Percentiles rank a stretch among this genome's conserved stretches.
phyloP scores from a whole-genome alignment of 805 yeast species.

The Lipomyces starkeyi region DNA sequence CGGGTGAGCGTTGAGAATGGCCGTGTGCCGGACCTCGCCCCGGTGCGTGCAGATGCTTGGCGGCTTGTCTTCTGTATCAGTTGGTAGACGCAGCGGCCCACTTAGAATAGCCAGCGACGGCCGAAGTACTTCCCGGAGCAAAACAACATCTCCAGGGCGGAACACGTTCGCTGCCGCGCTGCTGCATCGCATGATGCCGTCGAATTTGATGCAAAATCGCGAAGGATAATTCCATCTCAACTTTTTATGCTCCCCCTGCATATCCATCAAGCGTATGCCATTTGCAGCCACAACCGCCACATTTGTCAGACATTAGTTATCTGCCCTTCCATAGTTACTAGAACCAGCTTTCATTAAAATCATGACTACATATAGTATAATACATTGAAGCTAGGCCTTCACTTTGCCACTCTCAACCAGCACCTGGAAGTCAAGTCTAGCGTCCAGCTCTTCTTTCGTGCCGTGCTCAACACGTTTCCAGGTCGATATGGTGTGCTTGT shows the following conservation, averaged over 20 bases:
- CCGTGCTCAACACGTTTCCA: constrained; percentile 77
- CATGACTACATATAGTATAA: background rate
- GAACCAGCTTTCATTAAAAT: background rate
- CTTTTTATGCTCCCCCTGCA: too few relatives aligned
- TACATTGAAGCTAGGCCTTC: constrained; percentile 1
- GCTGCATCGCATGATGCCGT: background rate
- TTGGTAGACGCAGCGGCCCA: background rate
- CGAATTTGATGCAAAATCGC: too few relatives aligned
- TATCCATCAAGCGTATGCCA: too few relatives aligned
- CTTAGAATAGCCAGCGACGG: constrained; percentile 4
- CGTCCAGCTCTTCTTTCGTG: constrained; percentile 47
- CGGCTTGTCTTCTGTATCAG: background rate
- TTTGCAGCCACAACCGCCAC: too few relatives aligned
- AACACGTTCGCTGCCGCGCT: constrained; percentile 2
- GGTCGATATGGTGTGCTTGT: constrained; percentile 56
- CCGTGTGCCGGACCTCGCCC: constrained; percentile 44
- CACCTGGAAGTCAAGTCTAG: constrained; percentile 56
- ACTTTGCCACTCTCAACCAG: constrained; percentile 56
- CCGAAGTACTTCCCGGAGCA: constrained; percentile 4
- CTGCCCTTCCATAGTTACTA: too few relatives aligned
- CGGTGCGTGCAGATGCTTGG: constrained; percentile 1
- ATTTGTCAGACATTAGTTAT: too few relatives aligned
- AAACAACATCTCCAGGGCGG: constrained; percentile 7
- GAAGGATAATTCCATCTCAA: too few relatives aligned
- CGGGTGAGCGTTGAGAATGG: constrained; percentile 50